phyloP scores from a whole-genome alignment of 352 stramenopile genomes.

The Phytophthora cryptogea region DNA sequence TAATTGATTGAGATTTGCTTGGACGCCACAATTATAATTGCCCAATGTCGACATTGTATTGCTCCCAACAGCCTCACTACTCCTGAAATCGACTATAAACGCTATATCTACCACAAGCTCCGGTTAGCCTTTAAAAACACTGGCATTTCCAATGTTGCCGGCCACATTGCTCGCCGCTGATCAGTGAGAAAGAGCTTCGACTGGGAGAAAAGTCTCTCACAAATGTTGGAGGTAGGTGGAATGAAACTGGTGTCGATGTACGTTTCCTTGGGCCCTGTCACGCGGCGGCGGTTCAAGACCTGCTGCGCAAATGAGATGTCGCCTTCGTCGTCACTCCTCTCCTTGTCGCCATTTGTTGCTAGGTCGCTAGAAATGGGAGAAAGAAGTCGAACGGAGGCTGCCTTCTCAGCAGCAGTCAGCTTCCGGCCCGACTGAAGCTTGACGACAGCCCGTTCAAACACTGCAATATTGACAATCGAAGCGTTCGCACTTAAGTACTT shows the following conservation, averaged over 20 bases:
- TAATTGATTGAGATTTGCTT: too few relatives aligned
- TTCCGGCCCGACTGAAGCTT: conserved; percentile 2
- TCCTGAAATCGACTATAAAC: too few relatives aligned
- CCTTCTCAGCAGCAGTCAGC: conserved; percentile 3
- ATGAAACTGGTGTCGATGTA: not conserved
- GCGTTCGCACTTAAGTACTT: not conserved
- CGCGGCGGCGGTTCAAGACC: not conserved
- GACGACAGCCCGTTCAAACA: not conserved
- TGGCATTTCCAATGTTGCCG: too few relatives aligned
- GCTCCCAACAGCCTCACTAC: too few relatives aligned
- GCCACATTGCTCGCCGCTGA: too few relatives aligned
- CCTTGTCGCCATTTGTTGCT: not conserved
- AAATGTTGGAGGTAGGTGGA: not conserved
- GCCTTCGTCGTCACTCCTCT: not conserved
- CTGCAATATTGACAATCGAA: not conserved
- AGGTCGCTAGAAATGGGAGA: too few relatives aligned
- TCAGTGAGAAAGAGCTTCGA: not conserved
- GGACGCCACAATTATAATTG: too few relatives aligned
- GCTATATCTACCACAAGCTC: too few relatives aligned
- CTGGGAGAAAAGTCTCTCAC: conserved; percentile 4
- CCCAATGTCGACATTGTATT: too few relatives aligned
- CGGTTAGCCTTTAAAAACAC: too few relatives aligned
- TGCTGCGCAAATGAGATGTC: not conserved
- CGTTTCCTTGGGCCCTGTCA: not conserved
- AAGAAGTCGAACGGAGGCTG: not conserved